Percentiles rank a stretch among this genome's conserved stretches.
Conservation (phyloP, 2,329 filamentous ascomycete genomes). For the Bimuria novae-zelandiae region DNA sequence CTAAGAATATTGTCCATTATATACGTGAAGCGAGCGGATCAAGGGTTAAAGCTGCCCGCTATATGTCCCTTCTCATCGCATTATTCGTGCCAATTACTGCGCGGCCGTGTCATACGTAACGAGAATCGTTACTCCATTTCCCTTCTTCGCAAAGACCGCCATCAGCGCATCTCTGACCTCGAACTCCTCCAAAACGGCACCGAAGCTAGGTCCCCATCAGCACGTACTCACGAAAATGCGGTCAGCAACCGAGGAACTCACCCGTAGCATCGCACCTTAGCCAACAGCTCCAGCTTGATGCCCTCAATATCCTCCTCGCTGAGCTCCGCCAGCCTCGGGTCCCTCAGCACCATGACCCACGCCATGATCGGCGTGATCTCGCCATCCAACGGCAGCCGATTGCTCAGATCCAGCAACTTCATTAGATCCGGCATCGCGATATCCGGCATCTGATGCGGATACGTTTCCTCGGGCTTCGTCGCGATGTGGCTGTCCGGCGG, state of each 20-base stretch:
- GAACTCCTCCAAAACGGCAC: conserved; percentile 72
- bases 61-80: background rate
- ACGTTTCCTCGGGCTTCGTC: conserved; percentile 59
- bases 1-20: conserved; percentile 17
- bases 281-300: conserved; percentile 73
- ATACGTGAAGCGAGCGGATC: conserved; percentile 23
- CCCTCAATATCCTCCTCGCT: conserved; percentile 69
- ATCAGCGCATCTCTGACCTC: conserved; percentile 79
- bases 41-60: conserved; percentile 28
- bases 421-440: conserved; percentile 72
- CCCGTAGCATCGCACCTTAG: conserved; percentile 93
- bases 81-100: background rate
- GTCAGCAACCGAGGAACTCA: conserved; percentile 53
- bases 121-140: conserved; percentile 13
- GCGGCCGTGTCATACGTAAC: background rate
- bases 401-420: conserved; percentile 83
- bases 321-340: conserved; percentile 65
- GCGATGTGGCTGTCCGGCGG: conserved; percentile 71
- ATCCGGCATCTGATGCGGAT: conserved; percentile 77
- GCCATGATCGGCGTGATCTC: conserved; percentile 97
- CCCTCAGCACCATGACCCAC: conserved; percentile 76
- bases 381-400: conserved; percentile 79
- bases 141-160: conserved; percentile 67
- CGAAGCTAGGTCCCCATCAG: conserved; percentile 55
- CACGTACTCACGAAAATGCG: background rate